Evolutionary conservation across 495 filamentous ascomycete genomes (phyloP), one percentile per base, ranked within the genome.

Genomic region (Daldinia childiae): DNA sequence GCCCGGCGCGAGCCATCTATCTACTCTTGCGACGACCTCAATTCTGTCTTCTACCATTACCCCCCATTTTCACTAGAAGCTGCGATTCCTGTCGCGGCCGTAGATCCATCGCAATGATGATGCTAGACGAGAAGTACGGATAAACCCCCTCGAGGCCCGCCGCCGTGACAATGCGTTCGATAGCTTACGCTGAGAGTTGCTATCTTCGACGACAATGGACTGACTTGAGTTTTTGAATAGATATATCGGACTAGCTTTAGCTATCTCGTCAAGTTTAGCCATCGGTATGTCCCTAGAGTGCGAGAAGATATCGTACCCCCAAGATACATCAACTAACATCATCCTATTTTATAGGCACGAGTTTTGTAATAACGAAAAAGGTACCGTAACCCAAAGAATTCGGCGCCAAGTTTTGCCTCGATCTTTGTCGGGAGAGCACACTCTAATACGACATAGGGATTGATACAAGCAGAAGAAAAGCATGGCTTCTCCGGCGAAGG

Each of bases 401-500:
- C 45, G 27, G 30, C 26, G 41, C 41, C 51, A 34, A 41, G 36
- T 43, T 39, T 3, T 56, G 27, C 17, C 27, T 66, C 51, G 62
- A 64, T 32, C 19, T 57, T 19, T 54, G 39, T 9, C 8, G n/a
- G 32, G 34, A 59, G 43, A 67, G 69, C 14, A 15, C 8, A 27
- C 26, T 34, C 65, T 73, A 54, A 74, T 41, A 17, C 45, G 24
- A 56, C 26, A 38, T 74, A 97, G 93, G 95, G 95, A 55, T 87
- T 99, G 62, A 92, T 92, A 79, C 92, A 96, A 72, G 91, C 95
- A 59, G 92, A 91, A 71, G 91, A 95, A 82, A 86, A 88, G 76
- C 93, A 96, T 81, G 95, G 96, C 38, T 99, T 98, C 78, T 94
- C 97, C 77, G 95, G 96, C 63, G 95, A 98, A 74, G 96, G 96